Base-by-base conservation (phyloP, 2,329 filamentous ascomycete genomes). In the Phialophora tarda region DNA sequence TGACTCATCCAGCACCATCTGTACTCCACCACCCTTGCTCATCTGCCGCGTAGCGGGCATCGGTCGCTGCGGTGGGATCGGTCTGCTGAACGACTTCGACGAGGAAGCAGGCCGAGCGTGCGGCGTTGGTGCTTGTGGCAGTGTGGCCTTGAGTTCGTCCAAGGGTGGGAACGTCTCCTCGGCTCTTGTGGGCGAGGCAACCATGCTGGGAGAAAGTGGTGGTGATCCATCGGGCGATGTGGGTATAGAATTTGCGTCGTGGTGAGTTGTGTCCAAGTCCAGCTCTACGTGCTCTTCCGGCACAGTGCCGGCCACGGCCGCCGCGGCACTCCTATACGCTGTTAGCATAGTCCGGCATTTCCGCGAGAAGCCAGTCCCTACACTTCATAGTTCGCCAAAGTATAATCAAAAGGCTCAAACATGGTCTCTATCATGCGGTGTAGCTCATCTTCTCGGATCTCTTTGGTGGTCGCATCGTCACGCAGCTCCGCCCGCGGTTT, bases 321-420 rank as follows among this genome's bases (percentile, higher is more conserved):
- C 66, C 2, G 69, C 71, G n/a, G 71, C 71, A 59, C 60, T 63
- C 77, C 77, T 62, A 77, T 14, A 12, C 21, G 41, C 8, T 32
- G 66, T 71, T 58, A 82, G 77, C 73, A 77, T 28, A 14, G 30
- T n/a, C 34, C 76, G 76, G 67, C 75, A 61, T 75, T 74, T 62
- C 23, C 62, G 57, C 17, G 38, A 67, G 7, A 44, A 56, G 51
- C 51, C 50, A 34, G 23, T 50, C 74, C 87, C 70, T 83, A 92
- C 85, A 89, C 89, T 74, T 89, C 88, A 74, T 93, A 94, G 3
- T 88, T 90, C 23, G 91, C 88, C 2, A 89, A 81, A 0, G 93
- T 97, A 78, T 99, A 99, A 78, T 99, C 95, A 77, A 98, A 99
- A 0, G 93, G 92, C 76, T 91, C 89, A 76, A 98, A 99, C 74